These are phyloP conservation scores for Phytophthora crassamura DNA, from an alignment of 352 stramenopile genomes.

Conservation along the genomic window DNA sequence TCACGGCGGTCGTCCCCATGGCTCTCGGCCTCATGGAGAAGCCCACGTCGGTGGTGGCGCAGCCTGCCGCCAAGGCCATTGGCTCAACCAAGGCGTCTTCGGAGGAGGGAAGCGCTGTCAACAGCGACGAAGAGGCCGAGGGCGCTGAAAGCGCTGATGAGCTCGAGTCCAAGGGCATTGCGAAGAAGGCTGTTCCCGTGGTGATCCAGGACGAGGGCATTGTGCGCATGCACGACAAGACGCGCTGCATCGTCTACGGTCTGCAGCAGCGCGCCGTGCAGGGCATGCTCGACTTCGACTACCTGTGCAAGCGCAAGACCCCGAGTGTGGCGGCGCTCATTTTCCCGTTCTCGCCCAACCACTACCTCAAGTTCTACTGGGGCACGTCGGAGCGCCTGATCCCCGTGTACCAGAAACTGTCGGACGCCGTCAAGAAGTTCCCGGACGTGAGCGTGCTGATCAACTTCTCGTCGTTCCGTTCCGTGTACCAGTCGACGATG, in stretches of 20 bases:
- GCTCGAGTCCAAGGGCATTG: conserved; percentile 38
- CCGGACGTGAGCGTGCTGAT: conserved; percentile 94
- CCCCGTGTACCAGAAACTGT: conserved; percentile 92
- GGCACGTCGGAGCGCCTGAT: conserved; percentile 95
- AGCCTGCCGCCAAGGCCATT: conserved; percentile 29
- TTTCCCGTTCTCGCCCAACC: conserved; percentile 96
- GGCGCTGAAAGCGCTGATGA: conserved; percentile 27
- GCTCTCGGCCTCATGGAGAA: conserved; percentile 91
- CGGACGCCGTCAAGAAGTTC: conserved; percentile 94
- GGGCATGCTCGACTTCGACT: conserved; percentile 98
- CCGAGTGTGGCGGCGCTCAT: conserved; percentile 95
- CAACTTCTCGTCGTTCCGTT: conserved; percentile 98
- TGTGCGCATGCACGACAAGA: conserved; percentile 88
- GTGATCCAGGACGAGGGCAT: conserved; percentile 87
- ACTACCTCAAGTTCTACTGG: conserved; percentile 98
- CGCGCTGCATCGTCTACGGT: conserved; percentile 95
- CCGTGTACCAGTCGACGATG: conserved; percentile 95
- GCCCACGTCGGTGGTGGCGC: conserved; percentile 31
- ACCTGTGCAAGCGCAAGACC: conserved; percentile 95
- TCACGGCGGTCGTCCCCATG: conserved; percentile 94
- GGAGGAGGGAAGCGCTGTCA: conserved; percentile 31
- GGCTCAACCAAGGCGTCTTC: conserved; percentile 34
- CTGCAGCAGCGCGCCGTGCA: conserved; percentile 95
- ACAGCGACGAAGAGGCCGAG: conserved; percentile 50
- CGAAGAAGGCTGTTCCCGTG: conserved; percentile 39